Percentiles rank a stretch among this genome's conserved stretches.
Evolutionary conservation across 2,329 filamentous ascomycete genomes (phyloP).

Genomic region (Cercospora berteroae): DNA sequence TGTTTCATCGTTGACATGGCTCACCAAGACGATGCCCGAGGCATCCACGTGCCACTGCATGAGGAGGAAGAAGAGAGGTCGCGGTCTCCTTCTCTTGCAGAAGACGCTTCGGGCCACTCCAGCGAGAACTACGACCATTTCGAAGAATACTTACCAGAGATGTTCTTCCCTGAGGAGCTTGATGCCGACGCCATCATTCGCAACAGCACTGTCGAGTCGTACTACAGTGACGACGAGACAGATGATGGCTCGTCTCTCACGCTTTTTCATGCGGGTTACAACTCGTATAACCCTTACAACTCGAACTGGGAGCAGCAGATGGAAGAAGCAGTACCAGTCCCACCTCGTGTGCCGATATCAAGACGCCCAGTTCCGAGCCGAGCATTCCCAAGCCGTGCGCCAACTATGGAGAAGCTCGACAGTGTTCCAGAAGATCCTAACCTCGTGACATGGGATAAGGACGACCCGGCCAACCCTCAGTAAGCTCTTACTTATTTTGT

Average conservation of each 20-base stretch:
- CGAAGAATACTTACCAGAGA: slow-evolving; percentile 4
- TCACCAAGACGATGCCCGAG: not conserved
- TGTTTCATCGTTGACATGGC: slow-evolving; percentile 6
- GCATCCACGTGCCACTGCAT: not conserved
- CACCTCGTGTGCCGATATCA: slow-evolving; percentile 11
- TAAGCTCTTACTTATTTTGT: not conserved
- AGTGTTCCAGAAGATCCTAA: slow-evolving; percentile 25
- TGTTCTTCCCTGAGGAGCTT: slow-evolving; percentile 3
- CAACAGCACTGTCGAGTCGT: slow-evolving; percentile 18
- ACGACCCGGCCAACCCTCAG: slow-evolving; percentile 45
- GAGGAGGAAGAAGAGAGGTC: not conserved
- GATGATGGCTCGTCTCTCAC: slow-evolving; percentile 16
- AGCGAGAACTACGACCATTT: not conserved
- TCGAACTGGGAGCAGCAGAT: slow-evolving; percentile 11
- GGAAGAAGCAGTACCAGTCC: slow-evolving; percentile 4
- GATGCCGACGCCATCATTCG: slow-evolving; percentile 8
- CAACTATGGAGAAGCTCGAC: slow-evolving; percentile 11
- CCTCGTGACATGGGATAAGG: slow-evolving; percentile 45
- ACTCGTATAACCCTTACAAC: not conserved
- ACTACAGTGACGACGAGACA: slow-evolving; percentile 15
- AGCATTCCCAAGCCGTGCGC: slow-evolving; percentile 12
- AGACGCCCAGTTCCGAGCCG: slow-evolving; percentile 16
- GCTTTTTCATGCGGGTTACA: slow-evolving; percentile 19
- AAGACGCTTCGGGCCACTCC: slow-evolving; percentile 1
- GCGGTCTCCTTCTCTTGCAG: slow-evolving; percentile 1